These are phyloP conservation scores for Phialocephala subalpina DNA, from an alignment of 2,329 filamentous ascomycete species.

Conservation along the genomic window DNA sequence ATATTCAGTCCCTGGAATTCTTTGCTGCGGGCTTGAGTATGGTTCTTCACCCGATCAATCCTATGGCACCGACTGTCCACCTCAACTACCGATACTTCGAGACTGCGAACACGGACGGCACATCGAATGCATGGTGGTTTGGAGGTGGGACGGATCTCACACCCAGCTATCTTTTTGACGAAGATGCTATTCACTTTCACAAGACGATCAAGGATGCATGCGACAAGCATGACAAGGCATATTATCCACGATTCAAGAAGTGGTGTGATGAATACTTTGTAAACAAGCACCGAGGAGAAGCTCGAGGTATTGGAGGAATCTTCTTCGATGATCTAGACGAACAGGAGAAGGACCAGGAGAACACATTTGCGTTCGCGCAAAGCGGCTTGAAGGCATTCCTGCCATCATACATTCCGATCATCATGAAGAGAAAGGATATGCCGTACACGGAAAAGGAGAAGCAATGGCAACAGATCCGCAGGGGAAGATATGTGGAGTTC, in stretches of 20 bases:
- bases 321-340: conserved; percentile 99
- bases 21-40: conserved; percentile 94
- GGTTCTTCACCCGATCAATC: conserved; percentile 92
- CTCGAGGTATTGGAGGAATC: conserved; percentile 90
- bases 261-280: conserved; percentile 99
- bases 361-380: conserved; percentile 88
- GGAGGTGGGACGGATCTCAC: conserved; percentile 95
- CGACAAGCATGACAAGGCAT: conserved; percentile 89
- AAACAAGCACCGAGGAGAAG: conserved; percentile 89
- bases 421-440: conserved; percentile 91
- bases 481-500: conserved; percentile 98
- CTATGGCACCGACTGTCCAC: conserved; percentile 97
- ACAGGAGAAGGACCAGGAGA: conserved; percentile 84
- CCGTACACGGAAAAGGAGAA: conserved; percentile 86
- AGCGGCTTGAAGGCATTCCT: conserved; percentile 88
- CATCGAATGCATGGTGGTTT: conserved; percentile 94
- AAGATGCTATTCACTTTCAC: conserved; percentile 98
- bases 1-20: conserved; percentile 87
- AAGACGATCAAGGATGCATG: conserved; percentile 90
- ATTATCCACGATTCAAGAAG: conserved; percentile 94
- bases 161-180: conserved; percentile 92
- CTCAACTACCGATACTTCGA: conserved; percentile 99
- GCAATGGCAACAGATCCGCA: conserved; percentile 93
- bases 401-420: conserved; percentile 89
- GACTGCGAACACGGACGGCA: conserved; percentile 85